A percentile compares a stretch with the other conserved stretches of the same genome.
These are phyloP conservation scores for Iberis pinnata DNA, from an alignment of 345 rosid species.

Conservation along the genomic window DNA sequence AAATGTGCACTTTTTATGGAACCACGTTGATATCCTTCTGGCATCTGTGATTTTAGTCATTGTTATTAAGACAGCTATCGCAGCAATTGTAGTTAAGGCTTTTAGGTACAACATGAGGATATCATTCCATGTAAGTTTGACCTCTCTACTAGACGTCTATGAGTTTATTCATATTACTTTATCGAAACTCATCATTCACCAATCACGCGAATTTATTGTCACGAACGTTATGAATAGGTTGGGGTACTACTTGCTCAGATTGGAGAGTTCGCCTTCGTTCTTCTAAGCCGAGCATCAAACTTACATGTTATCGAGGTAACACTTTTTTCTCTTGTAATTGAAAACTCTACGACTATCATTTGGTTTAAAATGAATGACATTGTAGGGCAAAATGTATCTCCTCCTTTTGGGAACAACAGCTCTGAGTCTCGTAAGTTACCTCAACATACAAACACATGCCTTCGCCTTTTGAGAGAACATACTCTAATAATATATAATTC, in stretches of 20 bases:
- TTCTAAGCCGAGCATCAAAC: slow-evolving; percentile 89
- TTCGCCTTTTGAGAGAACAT: neutral
- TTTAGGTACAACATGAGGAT: slow-evolving; percentile 78
- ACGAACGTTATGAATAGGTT: slow-evolving; percentile 45
- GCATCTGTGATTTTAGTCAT: slow-evolving; percentile 91
- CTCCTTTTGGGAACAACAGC: slow-evolving; percentile 99
- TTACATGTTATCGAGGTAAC: slow-evolving; percentile 82
- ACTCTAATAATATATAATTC: slow-evolving; percentile 3
- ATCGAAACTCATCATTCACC: neutral
- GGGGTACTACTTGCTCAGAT: slow-evolving; percentile 94
- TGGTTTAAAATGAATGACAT: neutral
- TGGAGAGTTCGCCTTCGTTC: slow-evolving; percentile 98
- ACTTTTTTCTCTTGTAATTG: slow-evolving; percentile 3
- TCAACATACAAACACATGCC: neutral
- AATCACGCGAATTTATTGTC: neutral
- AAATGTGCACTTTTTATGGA: slow-evolving; percentile 95
- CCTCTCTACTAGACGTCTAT: slow-evolving; percentile 15
- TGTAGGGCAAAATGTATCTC: slow-evolving; percentile 98
- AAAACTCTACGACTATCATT: neutral
- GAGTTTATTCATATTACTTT: slow-evolving; percentile 1
- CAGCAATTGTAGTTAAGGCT: slow-evolving; percentile 56
- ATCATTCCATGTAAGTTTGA: slow-evolving; percentile 72
- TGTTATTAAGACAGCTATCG: slow-evolving; percentile 81
- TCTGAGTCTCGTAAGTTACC: slow-evolving; percentile 66
- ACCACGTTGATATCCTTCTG: slow-evolving; percentile 91